Evolutionary conservation across 129 eudicot genomes (phyloP), one percentile per base, ranked within the genome.

Genomic region (Flaveria robusta): DNA sequence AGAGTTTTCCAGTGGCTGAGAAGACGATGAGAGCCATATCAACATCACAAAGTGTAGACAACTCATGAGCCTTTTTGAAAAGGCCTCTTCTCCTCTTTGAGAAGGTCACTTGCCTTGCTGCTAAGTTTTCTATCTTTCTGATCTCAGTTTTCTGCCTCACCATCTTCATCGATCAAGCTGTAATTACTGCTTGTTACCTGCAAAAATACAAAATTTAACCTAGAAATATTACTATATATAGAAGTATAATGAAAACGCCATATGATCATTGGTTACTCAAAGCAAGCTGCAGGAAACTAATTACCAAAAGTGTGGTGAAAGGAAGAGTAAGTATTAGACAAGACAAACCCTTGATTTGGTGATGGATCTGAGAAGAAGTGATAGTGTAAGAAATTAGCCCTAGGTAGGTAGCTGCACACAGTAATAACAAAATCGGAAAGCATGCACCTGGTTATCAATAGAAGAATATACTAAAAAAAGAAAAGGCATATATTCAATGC

Each of bases 31-130:
- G 82, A 59, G 85, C 85, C 10, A 82, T 27, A 71, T 82, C 85
- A 11, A 74, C 75, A 66, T 82, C 85, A 43, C 85, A 82, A 65
- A 82, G 82, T 16, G 70, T 78, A 52, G 82, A 77, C 70, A 82
- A 45, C 71, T 82, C 85, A 37, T 76, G 78, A 56, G 85, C 85
- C 55, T 77, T 82, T 58, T 82, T 82, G 23, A 82, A 78, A 43
- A 82, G 85, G 31, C 85, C 82, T 51, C 82, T 65, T 82, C 85
- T 82, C 24, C 85, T 64, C 75, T 77, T 82, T 64, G 85, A 82
- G 70, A 82, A 82, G 45, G 82, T 77, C 49, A 82, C 85, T 62
- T 82, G 85, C 59, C 85, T 82, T 71, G 82, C 77, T 66, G 85
- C 77, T 54, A 78, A 73, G 52, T 82, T 82, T 55, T 82, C 85